phyloP scores from a whole-genome alignment of 2,329 filamentous ascomycete species.

The Pseudogymnoascus sp. region DNA sequence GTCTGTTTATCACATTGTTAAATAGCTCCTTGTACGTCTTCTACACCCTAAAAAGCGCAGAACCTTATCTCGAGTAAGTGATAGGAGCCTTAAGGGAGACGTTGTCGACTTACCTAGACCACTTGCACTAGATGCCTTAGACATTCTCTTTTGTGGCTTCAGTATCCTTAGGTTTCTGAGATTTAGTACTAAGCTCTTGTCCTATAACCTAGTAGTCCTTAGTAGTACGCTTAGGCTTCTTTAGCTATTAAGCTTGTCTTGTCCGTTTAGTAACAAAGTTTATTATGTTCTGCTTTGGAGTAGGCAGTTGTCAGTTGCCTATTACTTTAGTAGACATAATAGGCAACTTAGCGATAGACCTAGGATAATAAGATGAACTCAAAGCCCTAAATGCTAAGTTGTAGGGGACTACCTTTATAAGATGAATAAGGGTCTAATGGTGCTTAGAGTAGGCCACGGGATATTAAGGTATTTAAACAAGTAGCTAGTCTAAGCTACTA shows the following conservation, averaged over 20 bases:
- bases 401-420: slow-evolving; percentile 33
- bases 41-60: not conserved
- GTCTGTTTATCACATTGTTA: too few species aligned
- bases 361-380: slow-evolving; percentile 38
- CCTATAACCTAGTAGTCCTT: not conserved
- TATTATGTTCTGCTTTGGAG: not conserved
- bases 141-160: not conserved
- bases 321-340: not conserved
- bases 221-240: not conserved
- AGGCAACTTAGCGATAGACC: not conserved
- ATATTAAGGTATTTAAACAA: too few species aligned
- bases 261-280: not conserved
- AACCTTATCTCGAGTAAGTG: not conserved
- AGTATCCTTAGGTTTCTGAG: not conserved
- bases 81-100: not conserved
- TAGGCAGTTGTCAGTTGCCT: not conserved
- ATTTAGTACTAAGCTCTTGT: not conserved
- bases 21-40: too few species aligned
- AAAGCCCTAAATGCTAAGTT: too few species aligned
- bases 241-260: not conserved
- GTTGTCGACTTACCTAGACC: not conserved
- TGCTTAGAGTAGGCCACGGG: too few species aligned
- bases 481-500: too few species aligned
- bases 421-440: too few species aligned
- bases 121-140: not conserved